These are phyloP conservation scores for Boletales sp. DNA, from an alignment of 768 basidiomycete species.

Conservation along the genomic window DNA sequence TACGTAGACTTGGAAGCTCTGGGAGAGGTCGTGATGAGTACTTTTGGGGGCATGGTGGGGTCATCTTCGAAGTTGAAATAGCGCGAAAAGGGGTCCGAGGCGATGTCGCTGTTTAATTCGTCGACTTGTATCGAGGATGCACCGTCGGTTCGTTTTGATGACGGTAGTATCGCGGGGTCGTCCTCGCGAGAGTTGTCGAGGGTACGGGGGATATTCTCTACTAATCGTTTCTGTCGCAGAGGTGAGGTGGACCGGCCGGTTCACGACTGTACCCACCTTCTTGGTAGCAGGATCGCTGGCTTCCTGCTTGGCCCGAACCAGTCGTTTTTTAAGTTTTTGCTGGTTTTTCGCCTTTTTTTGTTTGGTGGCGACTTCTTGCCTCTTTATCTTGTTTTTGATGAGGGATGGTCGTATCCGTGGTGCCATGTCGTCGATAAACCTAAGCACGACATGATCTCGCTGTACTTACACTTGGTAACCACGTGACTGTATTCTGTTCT, in stretches of 20 bases:
- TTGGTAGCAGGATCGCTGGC: slow-evolving; percentile 71
- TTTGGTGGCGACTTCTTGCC: slow-evolving; percentile 73
- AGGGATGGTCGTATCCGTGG: slow-evolving; percentile 59
- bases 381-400: slow-evolving; percentile 87
- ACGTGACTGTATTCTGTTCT: slow-evolving; percentile 16
- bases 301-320: slow-evolving; percentile 77
- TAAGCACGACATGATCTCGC: too few relatives aligned
- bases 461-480: neutral
- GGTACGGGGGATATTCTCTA: slow-evolving; percentile 84
- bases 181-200: slow-evolving; percentile 92
- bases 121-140: slow-evolving; percentile 41
- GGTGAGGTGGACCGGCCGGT: neutral
- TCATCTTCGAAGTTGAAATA: slow-evolving; percentile 70
- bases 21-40: slow-evolving; percentile 87
- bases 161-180: slow-evolving; percentile 46
- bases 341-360: slow-evolving; percentile 75
- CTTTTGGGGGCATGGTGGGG: slow-evolving; percentile 74
- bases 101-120: slow-evolving; percentile 66
- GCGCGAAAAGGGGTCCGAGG: slow-evolving; percentile 71
- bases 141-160: slow-evolving; percentile 26
- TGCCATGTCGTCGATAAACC: slow-evolving; percentile 39
- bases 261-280: slow-evolving; percentile 49
- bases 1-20: slow-evolving; percentile 88
- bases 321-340: slow-evolving; percentile 73
- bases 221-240: slow-evolving; percentile 68